Conservation (phyloP, 192 early-diverging fungal species). For the Coemansia sp. region DNA sequence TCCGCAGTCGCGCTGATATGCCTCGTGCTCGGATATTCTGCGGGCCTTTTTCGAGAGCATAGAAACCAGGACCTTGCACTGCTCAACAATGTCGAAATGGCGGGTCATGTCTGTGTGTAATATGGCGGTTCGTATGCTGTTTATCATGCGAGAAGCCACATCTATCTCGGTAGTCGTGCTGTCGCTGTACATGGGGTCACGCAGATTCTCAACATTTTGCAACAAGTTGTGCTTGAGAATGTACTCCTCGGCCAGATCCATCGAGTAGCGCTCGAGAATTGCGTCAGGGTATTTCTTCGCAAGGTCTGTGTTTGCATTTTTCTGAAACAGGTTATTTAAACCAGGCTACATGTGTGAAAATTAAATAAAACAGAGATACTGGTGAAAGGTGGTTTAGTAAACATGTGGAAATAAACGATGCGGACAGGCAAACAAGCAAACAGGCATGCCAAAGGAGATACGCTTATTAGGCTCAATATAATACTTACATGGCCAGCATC, state of each 20-base stretch:
- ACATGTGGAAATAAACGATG: neutral
- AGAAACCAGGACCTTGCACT: conserved; percentile 52
- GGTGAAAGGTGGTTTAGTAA: neutral
- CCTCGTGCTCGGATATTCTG: conserved; percentile 34
- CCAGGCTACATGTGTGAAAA: conserved; percentile 66
- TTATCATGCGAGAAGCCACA: conserved; percentile 48
- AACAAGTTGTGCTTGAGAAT: conserved; percentile 74
- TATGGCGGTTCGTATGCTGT: conserved; percentile 62
- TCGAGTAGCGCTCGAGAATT: conserved; percentile 85
- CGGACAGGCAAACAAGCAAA: neutral
- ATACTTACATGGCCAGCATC: conserved; percentile 79
- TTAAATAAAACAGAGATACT: neutral
- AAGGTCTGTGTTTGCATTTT: conserved; percentile 78
- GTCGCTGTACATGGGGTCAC: conserved; percentile 53
- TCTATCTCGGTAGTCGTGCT: conserved; percentile 51
- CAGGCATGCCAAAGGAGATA: conserved; percentile 1
- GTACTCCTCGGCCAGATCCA: conserved; percentile 71
- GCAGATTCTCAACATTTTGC: conserved; percentile 56
- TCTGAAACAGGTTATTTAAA: conserved; percentile 87
- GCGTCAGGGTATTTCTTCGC: conserved; percentile 78
- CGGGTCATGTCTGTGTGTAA: conserved; percentile 90
- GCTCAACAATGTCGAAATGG: conserved; percentile 72
- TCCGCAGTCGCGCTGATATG: conserved; percentile 19
- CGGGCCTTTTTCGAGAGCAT: conserved; percentile 47
- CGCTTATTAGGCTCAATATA: neutral